Percentiles rank a stretch among this genome's conserved stretches.
Evolutionary conservation across 176 grass and related monocot genomes (phyloP).

Genomic region (Oryza meyeriana): DNA sequence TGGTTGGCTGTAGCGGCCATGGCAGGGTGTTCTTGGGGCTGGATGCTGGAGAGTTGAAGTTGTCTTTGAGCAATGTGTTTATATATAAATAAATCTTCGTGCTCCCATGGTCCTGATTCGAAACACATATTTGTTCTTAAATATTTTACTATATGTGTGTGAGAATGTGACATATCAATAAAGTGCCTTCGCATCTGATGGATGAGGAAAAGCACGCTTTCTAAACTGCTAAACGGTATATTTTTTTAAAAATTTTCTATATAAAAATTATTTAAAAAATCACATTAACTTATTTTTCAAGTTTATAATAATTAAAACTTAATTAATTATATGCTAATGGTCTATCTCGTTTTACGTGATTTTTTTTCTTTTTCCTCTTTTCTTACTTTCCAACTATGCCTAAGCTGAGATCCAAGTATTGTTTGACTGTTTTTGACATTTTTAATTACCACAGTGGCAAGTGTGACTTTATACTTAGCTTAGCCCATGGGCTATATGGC

Average conservation of each 20-base stretch:
- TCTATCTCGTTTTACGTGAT: no score
- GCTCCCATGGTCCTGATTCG: not conserved
- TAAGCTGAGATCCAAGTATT: not conserved
- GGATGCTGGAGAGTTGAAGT: not conserved
- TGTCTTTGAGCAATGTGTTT: not conserved
- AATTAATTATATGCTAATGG: no score
- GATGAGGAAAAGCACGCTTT: no score
- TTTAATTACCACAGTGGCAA: not conserved
- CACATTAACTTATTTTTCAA: no score
- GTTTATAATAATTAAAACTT: no score
- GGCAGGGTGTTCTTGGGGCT: not conserved
- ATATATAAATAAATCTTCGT: not conserved
- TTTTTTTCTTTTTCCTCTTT: no score
- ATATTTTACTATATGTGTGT: no score
- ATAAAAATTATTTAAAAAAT: no score
- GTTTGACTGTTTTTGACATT: not conserved
- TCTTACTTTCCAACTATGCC: no score
- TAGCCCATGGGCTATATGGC: not conserved
- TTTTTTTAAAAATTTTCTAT: no score
- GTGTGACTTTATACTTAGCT: not conserved
- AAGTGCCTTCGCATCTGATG: no score
- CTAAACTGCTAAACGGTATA: no score
- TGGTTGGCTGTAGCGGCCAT: not conserved
- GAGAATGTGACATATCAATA: not conserved
- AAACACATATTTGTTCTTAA: not conserved